Evolutionary conservation across 106 monocot genomes (phyloP).

Genomic region (Cymbidium sinense): DNA sequence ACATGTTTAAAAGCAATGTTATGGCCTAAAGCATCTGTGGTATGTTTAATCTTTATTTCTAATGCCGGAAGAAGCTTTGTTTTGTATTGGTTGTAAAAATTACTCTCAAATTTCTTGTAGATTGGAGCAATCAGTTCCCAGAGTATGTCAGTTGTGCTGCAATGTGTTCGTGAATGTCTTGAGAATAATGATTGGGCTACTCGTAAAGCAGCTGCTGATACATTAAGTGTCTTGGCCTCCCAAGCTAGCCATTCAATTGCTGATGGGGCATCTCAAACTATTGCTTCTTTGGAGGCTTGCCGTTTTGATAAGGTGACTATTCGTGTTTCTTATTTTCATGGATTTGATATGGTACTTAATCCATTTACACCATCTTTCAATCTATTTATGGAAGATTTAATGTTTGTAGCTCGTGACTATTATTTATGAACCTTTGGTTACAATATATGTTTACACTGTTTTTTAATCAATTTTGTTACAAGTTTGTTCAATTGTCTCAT

Average conservation of each 20-base stretch:
- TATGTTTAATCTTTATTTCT: no score
- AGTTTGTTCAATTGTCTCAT: background rate
- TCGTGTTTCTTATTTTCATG: background rate
- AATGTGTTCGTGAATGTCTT: constrained; percentile 78
- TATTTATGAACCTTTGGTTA: no score
- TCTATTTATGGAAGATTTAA: no score
- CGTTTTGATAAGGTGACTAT: constrained; percentile 89
- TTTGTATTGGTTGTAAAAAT: background rate
- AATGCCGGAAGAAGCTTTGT: no score
- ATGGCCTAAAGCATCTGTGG: no score
- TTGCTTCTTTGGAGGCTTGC: constrained; percentile 72
- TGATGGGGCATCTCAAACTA: constrained; percentile 52
- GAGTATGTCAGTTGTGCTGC: constrained; percentile 62
- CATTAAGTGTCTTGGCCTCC: constrained; percentile 60
- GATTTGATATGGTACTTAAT: background rate
- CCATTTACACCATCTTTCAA: no score
- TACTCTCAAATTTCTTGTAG: constrained; percentile 27
- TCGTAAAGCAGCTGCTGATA: constrained; percentile 93
- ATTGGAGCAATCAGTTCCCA: constrained; percentile 77
- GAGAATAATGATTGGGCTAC: constrained; percentile 88
- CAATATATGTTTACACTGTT: no score
- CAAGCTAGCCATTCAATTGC: constrained; percentile 60
- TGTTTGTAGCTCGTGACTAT: no score
- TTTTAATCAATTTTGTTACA: background rate
- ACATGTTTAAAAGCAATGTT: no score